These are phyloP conservation scores for Euphorbia celastroides DNA, from an alignment of 441 rosid species.

Conservation along the genomic window DNA sequence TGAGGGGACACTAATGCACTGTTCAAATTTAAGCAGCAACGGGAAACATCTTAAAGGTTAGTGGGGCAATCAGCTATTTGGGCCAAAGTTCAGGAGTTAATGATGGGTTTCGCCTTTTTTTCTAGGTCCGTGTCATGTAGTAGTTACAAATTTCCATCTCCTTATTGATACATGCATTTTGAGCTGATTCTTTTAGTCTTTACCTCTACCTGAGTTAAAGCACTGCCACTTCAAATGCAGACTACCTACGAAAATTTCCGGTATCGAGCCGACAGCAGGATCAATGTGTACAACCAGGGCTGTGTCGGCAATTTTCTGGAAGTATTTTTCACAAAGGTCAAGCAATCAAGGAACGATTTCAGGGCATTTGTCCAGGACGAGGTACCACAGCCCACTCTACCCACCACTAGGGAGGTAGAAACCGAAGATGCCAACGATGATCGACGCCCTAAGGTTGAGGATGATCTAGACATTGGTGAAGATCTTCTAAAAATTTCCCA, in stretches of 20 bases:
- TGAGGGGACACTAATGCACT: too few species aligned
- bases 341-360: conserved; percentile 78
- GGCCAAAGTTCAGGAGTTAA: too few species aligned
- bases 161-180: neutral
- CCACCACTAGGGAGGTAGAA: conserved; percentile 40
- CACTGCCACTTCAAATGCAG: conserved; percentile 27
- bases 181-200: neutral
- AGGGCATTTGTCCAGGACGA: conserved; percentile 64
- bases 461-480: conserved; percentile 74
- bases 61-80: too few species aligned
- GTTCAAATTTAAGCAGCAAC: too few species aligned
- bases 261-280: conserved; percentile 68
- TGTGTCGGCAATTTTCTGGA: conserved; percentile 60
- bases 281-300: conserved; percentile 60
- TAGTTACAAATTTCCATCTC: neutral
- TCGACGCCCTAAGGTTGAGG: conserved; percentile 76
- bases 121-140: neutral
- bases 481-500: conserved; percentile 71
- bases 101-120: too few species aligned
- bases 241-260: conserved; percentile 94
- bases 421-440: conserved; percentile 43
- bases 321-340: conserved; percentile 60
- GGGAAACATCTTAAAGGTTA: too few species aligned
- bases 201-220: conserved; percentile 4
- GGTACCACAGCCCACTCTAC: conserved; percentile 42